phyloP scores from a whole-genome alignment of 129 eudicot species.

The Centaurea solstitialis region DNA sequence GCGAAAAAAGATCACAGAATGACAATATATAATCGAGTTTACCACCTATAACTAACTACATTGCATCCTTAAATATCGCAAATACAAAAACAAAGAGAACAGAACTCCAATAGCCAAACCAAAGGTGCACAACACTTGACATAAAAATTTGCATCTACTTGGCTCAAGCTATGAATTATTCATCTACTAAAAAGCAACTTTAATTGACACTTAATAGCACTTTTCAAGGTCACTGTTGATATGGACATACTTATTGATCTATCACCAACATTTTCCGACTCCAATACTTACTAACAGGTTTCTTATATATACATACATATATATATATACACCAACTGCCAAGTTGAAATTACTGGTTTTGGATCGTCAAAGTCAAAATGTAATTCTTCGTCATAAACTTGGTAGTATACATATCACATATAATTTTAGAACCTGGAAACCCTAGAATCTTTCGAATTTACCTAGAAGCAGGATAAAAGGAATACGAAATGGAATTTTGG shows the following conservation, averaged over 20 bases:
- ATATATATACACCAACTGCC: background rate
- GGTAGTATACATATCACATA: background rate
- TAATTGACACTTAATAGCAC: background rate
- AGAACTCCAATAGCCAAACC: background rate
- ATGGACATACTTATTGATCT: background rate
- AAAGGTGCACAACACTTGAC: background rate
- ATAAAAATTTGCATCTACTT: background rate
- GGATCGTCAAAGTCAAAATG: background rate
- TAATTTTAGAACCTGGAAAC: background rate
- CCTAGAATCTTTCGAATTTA: background rate
- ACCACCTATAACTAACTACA: slow-evolving; percentile 2
- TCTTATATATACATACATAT: background rate
- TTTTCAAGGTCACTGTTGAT: background rate
- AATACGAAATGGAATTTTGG: background rate
- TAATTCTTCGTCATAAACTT: background rate
- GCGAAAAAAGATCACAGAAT: background rate
- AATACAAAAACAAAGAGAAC: background rate
- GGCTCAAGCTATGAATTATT: background rate
- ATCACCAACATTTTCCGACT: background rate
- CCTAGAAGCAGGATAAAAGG: background rate
- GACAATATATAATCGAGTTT: background rate
- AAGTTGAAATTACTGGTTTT: background rate
- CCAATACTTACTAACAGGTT: background rate
- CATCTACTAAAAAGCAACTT: background rate
- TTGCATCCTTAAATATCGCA: background rate